Conservation (phyloP, 2,329 filamentous ascomycete species). For the Xylogone sp. region DNA sequence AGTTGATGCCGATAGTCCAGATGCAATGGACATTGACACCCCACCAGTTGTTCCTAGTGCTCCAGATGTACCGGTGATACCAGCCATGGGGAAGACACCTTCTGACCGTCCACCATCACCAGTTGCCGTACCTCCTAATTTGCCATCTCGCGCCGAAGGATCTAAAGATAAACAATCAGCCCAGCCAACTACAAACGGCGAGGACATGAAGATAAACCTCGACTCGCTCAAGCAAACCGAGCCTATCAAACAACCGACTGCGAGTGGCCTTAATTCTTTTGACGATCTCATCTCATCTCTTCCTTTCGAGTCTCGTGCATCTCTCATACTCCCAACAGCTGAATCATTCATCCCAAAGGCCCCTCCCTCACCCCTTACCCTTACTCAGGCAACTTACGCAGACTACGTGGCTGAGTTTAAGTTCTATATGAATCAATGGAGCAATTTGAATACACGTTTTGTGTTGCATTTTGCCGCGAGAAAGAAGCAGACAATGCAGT, state of each 20-base stretch:
- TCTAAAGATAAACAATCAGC: conserved; percentile 15
- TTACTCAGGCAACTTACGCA: conserved; percentile 41
- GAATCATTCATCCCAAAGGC: conserved; percentile 41
- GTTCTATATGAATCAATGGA: conserved; percentile 49
- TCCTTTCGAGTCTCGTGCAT: conserved; percentile 52
- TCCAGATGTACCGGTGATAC: conserved; percentile 54
- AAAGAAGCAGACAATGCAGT: conserved; percentile 32
- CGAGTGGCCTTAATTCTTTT: conserved; percentile 49
- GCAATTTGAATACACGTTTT: conserved; percentile 47
- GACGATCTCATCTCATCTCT: conserved; percentile 52
- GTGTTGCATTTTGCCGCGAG: conserved; percentile 53
- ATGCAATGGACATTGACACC: conserved; percentile 64
- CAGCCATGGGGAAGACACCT: conserved; percentile 35
- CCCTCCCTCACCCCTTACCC: conserved; percentile 46
- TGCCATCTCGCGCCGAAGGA: neutral
- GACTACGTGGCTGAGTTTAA: conserved; percentile 52
- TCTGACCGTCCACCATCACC: conserved; percentile 44
- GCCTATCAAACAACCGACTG: conserved; percentile 43
- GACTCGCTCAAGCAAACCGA: conserved; percentile 53
- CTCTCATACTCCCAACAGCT: conserved; percentile 34
- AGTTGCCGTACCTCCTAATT: neutral
- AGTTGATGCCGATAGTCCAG: conserved; percentile 41
- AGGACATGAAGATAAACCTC: conserved; percentile 51
- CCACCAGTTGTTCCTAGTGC: conserved; percentile 32
- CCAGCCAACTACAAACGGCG: conserved; percentile 48